A percentile compares a stretch with the other conserved stretches of the same genome.
phyloP scores from a whole-genome alignment of 371 early-diverging fungal genomes.

The Lichtheimia ornata region DNA sequence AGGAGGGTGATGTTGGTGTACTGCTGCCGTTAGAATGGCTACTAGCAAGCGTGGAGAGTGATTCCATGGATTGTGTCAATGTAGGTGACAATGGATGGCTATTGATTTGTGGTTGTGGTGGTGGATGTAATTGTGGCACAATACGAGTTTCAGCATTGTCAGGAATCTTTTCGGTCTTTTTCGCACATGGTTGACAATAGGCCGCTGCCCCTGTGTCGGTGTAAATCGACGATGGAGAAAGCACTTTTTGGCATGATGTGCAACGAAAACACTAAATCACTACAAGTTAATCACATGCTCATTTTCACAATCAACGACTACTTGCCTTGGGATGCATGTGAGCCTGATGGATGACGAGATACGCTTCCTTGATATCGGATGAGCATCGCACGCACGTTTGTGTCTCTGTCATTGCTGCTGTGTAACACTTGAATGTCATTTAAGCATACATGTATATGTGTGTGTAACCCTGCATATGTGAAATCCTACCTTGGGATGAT shows the following conservation, averaged over 20 bases:
- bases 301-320: slow-evolving; percentile 2
- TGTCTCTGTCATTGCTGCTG: background rate
- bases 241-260: slow-evolving; percentile 30
- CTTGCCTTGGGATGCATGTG: slow-evolving; percentile 32
- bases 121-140: slow-evolving; percentile 34
- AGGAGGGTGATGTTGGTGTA: slow-evolving; percentile 1
- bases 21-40: background rate
- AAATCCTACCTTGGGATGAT: slow-evolving; percentile 35
- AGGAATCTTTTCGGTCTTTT: slow-evolving; percentile 6
- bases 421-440: slow-evolving; percentile 1
- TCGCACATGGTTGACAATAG: slow-evolving; percentile 32
- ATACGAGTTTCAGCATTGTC: slow-evolving; percentile 25
- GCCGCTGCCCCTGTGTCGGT: slow-evolving; percentile 24
- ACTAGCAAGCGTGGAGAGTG: slow-evolving; percentile 2
- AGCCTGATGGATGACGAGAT: slow-evolving; percentile 21
- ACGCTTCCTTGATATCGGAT: slow-evolving; percentile 22
- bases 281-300: background rate
- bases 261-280: slow-evolving; percentile 41
- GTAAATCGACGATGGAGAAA: slow-evolving; percentile 36
- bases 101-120: background rate
- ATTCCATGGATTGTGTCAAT: slow-evolving; percentile 1
- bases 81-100: background rate
- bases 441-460: background rate
- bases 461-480: background rate
- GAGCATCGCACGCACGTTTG: slow-evolving; percentile 24